Evolutionary conservation across 2,329 filamentous ascomycete species (phyloP), one percentile per base, ranked within the genome.

Genomic region (Purpureocillium lavendulum): DNA sequence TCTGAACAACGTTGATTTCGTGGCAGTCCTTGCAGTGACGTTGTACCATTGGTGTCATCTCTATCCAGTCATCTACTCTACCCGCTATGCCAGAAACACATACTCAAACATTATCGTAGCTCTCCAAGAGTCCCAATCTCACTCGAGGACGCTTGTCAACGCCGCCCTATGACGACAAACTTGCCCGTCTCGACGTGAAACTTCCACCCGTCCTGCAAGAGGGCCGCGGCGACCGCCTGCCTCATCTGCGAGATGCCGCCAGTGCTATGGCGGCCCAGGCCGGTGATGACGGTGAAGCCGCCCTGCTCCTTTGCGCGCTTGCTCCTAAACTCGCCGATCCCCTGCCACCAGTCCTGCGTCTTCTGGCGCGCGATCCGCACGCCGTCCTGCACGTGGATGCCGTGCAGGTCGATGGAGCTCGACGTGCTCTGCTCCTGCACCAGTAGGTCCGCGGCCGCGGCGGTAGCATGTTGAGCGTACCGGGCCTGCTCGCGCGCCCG

Each of bases 131-230:
- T n/a, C n/a, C n/a, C n/a, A n/a, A n/a, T n/a, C n/a, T n/a, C n/a
- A n/a, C n/a, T n/a, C n/a, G n/a, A n/a, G n/a, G n/a, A n/a, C n/a
- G n/a, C n/a, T n/a, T n/a, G 15, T 54, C 52, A 63, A 40, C 55
- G 56, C 35, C 67, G 59, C 0, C 89, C 89, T 10, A 67, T 78
- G 13, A 96, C 76, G 36, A 80, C 64, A 52, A 90, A 73, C 30
- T 76, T 73, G 0, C 88, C 89, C 21, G 77, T 80, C 33, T 79
- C 73, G 33, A 84, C 71, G 56, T 87, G 77, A 28, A 92, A 68
- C 55, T 77, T 87, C 90, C 90, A 97, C 1, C 88, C 88, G 44
- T 90, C 85, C 33, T 76, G 72, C 30, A 80, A 71, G 32, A 97
- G 66, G 54, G 80, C 81, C 53, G 78, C 81, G 35, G 75, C 80